Conservation (phyloP, 202 grass and related monocot genomes). For the Brachypodium distachyon region DNA sequence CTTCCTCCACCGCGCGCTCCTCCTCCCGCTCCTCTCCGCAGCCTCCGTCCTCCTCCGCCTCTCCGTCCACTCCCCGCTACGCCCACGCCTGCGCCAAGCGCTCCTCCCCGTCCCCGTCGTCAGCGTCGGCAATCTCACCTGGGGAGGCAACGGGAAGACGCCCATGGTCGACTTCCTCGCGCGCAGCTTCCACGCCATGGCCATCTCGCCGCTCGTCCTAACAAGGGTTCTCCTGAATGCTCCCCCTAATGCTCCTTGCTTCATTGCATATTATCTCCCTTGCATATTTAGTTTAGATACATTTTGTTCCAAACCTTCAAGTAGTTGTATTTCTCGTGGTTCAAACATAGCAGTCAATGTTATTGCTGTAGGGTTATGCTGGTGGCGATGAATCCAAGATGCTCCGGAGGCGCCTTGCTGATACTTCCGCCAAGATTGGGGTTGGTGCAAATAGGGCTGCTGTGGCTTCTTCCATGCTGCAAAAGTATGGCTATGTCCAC, state of each 20-base stretch:
- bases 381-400: conserved; percentile 72
- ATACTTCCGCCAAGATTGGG: conserved; percentile 53
- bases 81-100: conserved; percentile 17
- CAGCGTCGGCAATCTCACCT: conserved; percentile 82
- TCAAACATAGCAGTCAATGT: background rate
- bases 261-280: background rate
- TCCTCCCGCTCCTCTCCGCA: conserved; percentile 60
- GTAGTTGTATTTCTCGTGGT: background rate
- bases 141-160: conserved; percentile 76
- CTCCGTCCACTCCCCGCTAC: conserved; percentile 27
- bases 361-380: conserved; percentile 48
- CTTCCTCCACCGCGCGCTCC: conserved; percentile 36
- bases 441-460: conserved; percentile 58
- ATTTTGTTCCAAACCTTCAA: too few relatives aligned
- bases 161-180: conserved; percentile 67
- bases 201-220: conserved; percentile 47
- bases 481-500: conserved; percentile 42
- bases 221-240: conserved; percentile 53
- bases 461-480: conserved; percentile 43
- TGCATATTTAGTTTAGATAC: too few relatives aligned
- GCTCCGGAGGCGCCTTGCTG: conserved; percentile 46
- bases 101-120: conserved; percentile 41
- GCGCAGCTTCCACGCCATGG: conserved; percentile 23
- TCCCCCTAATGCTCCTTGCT: background rate
- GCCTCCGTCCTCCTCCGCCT: conserved; percentile 36